A percentile compares a stretch with the other conserved stretches of the same genome.
Evolutionary conservation across 2,329 filamentous ascomycete species (phyloP).

Genomic region (Hirsutella thompsonii): DNA sequence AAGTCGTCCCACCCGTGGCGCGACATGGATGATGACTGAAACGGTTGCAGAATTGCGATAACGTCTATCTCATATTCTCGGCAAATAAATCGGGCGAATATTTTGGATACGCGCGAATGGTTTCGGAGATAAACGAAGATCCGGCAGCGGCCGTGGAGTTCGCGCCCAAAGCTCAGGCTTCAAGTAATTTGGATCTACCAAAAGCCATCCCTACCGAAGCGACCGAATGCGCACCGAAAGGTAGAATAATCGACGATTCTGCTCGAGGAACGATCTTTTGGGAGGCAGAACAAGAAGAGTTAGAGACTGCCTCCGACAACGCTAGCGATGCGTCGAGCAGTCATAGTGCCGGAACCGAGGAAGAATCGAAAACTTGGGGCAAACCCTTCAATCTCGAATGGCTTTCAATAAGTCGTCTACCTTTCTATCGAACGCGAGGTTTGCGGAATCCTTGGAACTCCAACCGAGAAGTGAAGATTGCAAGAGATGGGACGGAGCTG

Average conservation of each 20-base stretch:
- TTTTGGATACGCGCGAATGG: slow-evolving; percentile 89
- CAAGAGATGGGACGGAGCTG: slow-evolving; percentile 84
- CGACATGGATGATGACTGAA: slow-evolving; percentile 1
- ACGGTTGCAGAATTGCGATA: slow-evolving; percentile 60
- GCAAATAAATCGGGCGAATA: slow-evolving; percentile 97
- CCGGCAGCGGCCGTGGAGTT: slow-evolving; percentile 57
- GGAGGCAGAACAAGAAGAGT: slow-evolving; percentile 61
- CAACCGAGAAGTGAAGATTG: slow-evolving; percentile 92
- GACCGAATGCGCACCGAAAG: slow-evolving; percentile 65
- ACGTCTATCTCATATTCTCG: slow-evolving; percentile 87
- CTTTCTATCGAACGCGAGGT: slow-evolving; percentile 80
- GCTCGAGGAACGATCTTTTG: slow-evolving; percentile 94
- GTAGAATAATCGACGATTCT: slow-evolving; percentile 84
- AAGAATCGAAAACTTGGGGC: slow-evolving; percentile 59
- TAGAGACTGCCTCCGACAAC: slow-evolving; percentile 30
- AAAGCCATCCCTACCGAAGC: slow-evolving; percentile 70
- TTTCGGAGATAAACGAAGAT: slow-evolving; percentile 70
- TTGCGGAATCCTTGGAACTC: slow-evolving; percentile 90
- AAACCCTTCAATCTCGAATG: slow-evolving; percentile 88
- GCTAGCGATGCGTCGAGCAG: slow-evolving; percentile 23
- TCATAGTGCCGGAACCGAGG: slow-evolving; percentile 28
- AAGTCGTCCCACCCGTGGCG: slow-evolving; percentile 12
- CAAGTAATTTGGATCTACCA: slow-evolving; percentile 52
- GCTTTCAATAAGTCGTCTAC: slow-evolving; percentile 70
- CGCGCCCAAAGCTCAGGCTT: slow-evolving; percentile 48